A percentile compares a stretch with the other conserved stretches of the same genome.
Evolutionary conservation across 768 basidiomycete genomes (phyloP).

Genomic region (Amanita muscaria): DNA sequence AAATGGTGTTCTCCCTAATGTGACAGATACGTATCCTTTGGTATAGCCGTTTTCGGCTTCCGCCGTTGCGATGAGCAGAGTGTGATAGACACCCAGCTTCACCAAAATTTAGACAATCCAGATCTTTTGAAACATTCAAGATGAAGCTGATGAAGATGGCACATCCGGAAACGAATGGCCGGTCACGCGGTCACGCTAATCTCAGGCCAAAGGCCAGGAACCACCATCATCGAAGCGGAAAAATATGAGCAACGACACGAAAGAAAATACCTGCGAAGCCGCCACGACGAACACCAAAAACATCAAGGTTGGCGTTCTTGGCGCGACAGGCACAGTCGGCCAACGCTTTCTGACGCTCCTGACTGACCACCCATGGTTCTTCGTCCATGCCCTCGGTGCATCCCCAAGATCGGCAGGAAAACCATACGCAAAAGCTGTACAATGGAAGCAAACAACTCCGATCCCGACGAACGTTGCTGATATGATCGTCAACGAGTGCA

Average conservation of each 20-base stretch:
- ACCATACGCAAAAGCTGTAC: conserved; percentile 58
- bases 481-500: conserved; percentile 69
- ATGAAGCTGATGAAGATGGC: too few relatives aligned
- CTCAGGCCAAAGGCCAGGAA: not conserved
- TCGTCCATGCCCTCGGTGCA: conserved; percentile 80
- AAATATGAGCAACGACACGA: conserved; percentile 4
- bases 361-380: conserved; percentile 83
- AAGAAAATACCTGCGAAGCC: conserved; percentile 26
- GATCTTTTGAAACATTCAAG: too few relatives aligned
- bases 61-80: too few relatives aligned
- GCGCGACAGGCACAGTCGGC: conserved; percentile 91
- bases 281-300: conserved; percentile 24
- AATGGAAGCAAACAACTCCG: conserved; percentile 81
- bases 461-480: conserved; percentile 59
- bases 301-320: conserved; percentile 63
- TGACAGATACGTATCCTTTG: too few relatives aligned
- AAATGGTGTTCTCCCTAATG: too few relatives aligned
- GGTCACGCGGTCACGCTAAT: not conserved
- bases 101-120: too few relatives aligned
- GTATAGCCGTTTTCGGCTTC: too few relatives aligned
- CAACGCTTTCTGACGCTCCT: conserved; percentile 92
- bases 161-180: not conserved
- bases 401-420: conserved; percentile 84
- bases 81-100: too few relatives aligned
- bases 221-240: too few relatives aligned